Evolutionary conservation across 345 rosid genomes (phyloP).

Genomic region (Syzygium jambos): DNA sequence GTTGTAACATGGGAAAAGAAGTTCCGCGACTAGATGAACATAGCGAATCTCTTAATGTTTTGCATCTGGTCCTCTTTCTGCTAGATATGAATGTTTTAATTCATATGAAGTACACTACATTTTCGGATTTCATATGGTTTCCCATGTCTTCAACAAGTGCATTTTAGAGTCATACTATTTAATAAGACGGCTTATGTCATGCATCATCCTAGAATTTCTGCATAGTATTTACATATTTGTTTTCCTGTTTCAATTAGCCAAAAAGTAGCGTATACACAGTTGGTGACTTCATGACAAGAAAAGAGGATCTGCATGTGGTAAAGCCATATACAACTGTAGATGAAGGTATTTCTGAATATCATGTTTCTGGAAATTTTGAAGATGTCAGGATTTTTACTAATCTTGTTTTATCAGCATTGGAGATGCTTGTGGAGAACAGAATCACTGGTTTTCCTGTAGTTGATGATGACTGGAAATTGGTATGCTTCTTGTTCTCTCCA

Average conservation of each 20-base stretch:
- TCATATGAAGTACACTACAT: background rate
- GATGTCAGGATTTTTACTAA: background rate
- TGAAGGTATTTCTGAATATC: constrained; percentile 34
- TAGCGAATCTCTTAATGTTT: background rate
- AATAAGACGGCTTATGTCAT: background rate
- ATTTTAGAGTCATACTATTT: background rate
- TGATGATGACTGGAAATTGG: constrained; percentile 78
- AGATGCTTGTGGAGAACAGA: constrained; percentile 61
- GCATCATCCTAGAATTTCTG: background rate
- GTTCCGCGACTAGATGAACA: background rate
- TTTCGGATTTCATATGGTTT: background rate
- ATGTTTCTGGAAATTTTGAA: background rate
- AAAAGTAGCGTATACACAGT: constrained; percentile 55
- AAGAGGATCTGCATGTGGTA: constrained; percentile 62
- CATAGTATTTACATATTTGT: background rate
- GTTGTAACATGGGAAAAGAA: background rate
- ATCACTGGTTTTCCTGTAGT: constrained; percentile 90
- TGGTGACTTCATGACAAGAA: constrained; percentile 84
- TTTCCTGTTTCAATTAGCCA: constrained; percentile 21
- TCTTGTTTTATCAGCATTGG: constrained; percentile 46
- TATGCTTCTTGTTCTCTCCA: constrained; percentile 11
- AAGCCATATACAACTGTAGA: constrained; percentile 79
- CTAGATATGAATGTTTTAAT: background rate
- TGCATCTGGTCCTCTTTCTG: background rate
- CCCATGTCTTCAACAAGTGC: background rate